These are phyloP conservation scores for Kwoniella europaea DNA, from an alignment of 768 basidiomycete genomes.

Conservation along the genomic window DNA sequence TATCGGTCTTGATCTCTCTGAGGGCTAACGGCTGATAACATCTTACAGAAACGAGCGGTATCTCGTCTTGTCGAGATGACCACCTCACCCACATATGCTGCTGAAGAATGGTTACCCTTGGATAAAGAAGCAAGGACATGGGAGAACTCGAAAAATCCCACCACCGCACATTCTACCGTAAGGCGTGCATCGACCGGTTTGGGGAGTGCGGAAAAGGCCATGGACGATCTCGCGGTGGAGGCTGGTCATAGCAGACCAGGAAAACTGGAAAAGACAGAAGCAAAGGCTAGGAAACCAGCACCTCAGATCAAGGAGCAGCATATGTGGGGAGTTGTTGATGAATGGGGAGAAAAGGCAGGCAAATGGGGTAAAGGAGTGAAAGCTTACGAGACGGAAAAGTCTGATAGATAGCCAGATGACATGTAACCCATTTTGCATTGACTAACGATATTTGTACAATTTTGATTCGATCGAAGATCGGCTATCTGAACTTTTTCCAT, in stretches of 20 bases:
- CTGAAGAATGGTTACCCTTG: constrained; percentile 54
- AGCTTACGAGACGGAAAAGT: constrained; percentile 23
- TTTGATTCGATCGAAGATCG: no score
- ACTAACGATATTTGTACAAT: not conserved
- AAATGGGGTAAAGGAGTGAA: constrained; percentile 55
- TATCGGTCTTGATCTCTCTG: not conserved
- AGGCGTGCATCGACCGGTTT: not conserved
- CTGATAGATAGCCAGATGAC: not conserved
- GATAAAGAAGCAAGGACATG: constrained; percentile 39
- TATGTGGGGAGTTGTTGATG: constrained; percentile 57
- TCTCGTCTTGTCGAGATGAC: constrained; percentile 69
- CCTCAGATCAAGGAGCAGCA: constrained; percentile 53
- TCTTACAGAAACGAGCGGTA: constrained; percentile 63
- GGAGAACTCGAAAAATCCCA: constrained; percentile 32
- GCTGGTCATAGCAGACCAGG: constrained; percentile 46
- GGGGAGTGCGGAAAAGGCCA: not conserved
- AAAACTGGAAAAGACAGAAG: constrained; percentile 6
- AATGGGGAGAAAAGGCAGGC: constrained; percentile 57
- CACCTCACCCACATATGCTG: constrained; percentile 44
- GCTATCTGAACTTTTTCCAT: not conserved
- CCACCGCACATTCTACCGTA: not conserved
- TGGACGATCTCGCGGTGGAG: constrained; percentile 51
- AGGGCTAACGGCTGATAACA: not conserved
- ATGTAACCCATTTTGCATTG: not conserved
- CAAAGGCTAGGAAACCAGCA: constrained; percentile 15